Conservation (phyloP, 2,329 filamentous ascomycete genomes). For the Sordariomycetes sp. region DNA sequence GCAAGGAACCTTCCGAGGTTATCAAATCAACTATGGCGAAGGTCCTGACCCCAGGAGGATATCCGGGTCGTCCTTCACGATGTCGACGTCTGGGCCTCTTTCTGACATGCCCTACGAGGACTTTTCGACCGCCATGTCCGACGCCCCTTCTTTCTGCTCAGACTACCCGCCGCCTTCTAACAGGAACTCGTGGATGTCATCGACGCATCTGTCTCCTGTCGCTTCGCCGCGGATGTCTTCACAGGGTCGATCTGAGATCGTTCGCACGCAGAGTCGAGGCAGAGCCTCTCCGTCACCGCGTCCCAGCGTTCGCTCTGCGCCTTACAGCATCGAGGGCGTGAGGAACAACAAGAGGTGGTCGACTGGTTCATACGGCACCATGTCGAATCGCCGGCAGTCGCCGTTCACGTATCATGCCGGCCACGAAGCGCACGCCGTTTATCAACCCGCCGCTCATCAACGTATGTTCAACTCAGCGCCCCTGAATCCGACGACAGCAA, state of each 20-base stretch:
- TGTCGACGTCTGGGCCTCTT: constrained; percentile 56
- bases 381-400: constrained; percentile 40
- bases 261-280: constrained; percentile 56
- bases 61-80: constrained; percentile 65
- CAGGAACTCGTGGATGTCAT: constrained; percentile 60
- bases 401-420: constrained; percentile 55
- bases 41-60: constrained; percentile 50
- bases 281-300: constrained; percentile 65
- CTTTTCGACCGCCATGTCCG: constrained; percentile 55
- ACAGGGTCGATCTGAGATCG: constrained; percentile 44
- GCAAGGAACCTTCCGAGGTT: constrained; percentile 14
- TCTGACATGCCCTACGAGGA: constrained; percentile 67
- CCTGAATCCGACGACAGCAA: no score
- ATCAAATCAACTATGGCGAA: constrained; percentile 40
- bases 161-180: constrained; percentile 61
- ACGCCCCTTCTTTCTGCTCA: constrained; percentile 56
- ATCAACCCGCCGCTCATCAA: constrained; percentile 33
- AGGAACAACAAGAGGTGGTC: constrained; percentile 69
- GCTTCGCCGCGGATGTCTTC: constrained; percentile 54
- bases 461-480: constrained; percentile 34
- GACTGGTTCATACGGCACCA: constrained; percentile 59
- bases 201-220: constrained; percentile 63
- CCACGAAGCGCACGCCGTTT: constrained; percentile 49
- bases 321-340: constrained; percentile 59
- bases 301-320: constrained; percentile 57